A percentile compares a stretch with the other conserved stretches of the same genome.
These are phyloP conservation scores for Monosporascus sp. DNA, from an alignment of 2,329 filamentous ascomycete genomes.

Conservation along the genomic window DNA sequence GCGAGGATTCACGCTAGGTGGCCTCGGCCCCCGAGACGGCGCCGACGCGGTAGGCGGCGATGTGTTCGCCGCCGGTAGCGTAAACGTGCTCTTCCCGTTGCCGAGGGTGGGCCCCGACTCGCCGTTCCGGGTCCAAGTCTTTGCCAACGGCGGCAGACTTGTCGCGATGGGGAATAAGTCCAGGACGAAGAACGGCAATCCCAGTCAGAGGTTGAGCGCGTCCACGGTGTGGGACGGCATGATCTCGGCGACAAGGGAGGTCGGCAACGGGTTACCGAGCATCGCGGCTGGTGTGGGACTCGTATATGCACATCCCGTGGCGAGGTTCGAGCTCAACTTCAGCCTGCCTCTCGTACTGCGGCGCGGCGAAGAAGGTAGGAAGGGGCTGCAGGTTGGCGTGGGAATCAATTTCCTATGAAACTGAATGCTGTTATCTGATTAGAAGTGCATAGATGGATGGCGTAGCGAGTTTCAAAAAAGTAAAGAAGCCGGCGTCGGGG, in stretches of 20 bases:
- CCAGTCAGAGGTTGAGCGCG: conserved; percentile 29
- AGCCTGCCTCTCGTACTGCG: conserved; percentile 78
- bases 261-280: conserved; percentile 74
- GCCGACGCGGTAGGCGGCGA: conserved; percentile 85
- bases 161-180: conserved; percentile 64
- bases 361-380: conserved; percentile 79
- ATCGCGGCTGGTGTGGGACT: conserved; percentile 82
- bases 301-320: conserved; percentile 91
- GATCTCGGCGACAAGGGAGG: conserved; percentile 58
- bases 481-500: not conserved
- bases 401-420: conserved; percentile 90
- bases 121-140: conserved; percentile 81
- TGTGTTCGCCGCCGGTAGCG: conserved; percentile 81
- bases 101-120: conserved; percentile 77
- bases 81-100: conserved; percentile 79
- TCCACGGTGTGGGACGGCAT: conserved; percentile 49
- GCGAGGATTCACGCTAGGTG: conserved; percentile 84
- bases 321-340: conserved; percentile 94
- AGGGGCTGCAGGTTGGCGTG: conserved; percentile 91
- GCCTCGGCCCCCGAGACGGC: conserved; percentile 83
- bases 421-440: not conserved
- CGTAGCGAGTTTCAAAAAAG: not conserved
- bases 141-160: conserved; percentile 83
- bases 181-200: conserved; percentile 37
- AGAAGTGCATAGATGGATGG: conserved; percentile 2